Conservation (phyloP, 1,284 basidiomycete genomes). For the Tylopilus orsonianus region DNA sequence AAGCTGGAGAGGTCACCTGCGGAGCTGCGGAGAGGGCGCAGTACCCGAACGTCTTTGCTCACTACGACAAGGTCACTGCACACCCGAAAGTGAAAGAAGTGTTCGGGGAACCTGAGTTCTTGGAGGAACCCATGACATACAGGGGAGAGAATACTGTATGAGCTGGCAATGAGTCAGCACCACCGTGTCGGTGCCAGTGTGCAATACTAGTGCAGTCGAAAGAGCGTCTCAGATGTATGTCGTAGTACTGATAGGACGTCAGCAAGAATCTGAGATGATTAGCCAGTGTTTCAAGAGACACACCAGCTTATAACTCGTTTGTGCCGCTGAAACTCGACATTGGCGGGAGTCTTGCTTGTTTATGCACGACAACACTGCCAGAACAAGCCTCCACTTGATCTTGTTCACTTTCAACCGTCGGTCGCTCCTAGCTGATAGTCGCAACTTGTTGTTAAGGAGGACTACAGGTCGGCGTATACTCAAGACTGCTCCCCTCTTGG, state of each 20-base stretch:
- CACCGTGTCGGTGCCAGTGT: too few relatives aligned
- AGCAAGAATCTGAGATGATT: background rate
- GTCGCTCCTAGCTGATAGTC: background rate
- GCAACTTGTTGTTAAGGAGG: background rate
- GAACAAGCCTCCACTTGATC: background rate
- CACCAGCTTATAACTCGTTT: background rate
- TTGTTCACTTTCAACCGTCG: background rate
- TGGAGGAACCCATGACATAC: conserved; percentile 19
- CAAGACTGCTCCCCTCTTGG: background rate
- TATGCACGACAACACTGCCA: conserved; percentile 12
- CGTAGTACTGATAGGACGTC: background rate
- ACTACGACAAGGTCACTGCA: conserved; percentile 49
- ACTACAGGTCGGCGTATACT: background rate
- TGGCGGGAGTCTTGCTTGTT: too few relatives aligned
- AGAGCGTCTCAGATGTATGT: background rate
- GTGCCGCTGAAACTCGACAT: too few relatives aligned
- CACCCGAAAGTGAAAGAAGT: conserved; percentile 45
- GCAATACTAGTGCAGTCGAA: background rate
- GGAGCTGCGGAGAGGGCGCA: conserved; percentile 43
- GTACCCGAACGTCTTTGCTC: conserved; percentile 54
- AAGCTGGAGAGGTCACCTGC: conserved; percentile 35
- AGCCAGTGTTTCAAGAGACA: background rate
- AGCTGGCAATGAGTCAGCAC: background rate
- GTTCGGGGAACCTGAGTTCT: conserved; percentile 38
- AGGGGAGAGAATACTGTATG: conserved; percentile 5